Evolutionary conservation across 345 rosid genomes (phyloP).

Genomic region (Dovyalis caffra): DNA sequence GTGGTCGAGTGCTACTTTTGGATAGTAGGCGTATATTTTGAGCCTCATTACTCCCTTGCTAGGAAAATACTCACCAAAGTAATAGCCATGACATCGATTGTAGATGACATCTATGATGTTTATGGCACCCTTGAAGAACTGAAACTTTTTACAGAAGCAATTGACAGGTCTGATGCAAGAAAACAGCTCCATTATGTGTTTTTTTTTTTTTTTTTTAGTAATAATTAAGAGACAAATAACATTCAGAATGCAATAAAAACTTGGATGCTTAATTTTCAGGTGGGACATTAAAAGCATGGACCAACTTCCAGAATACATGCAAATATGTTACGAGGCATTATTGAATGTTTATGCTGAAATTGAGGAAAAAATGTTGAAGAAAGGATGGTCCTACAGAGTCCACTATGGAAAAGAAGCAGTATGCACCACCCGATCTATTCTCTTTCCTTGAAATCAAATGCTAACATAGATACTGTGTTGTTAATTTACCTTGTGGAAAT

Average conservation of each 20-base stretch:
- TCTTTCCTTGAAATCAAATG: background rate
- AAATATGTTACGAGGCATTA: background rate
- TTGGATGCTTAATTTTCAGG: background rate
- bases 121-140: constrained; percentile 45
- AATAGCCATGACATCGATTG: constrained; percentile 22
- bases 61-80: constrained; percentile 25
- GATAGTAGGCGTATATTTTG: constrained; percentile 28
- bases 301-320: background rate
- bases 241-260: too few relatives aligned
- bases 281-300: constrained; percentile 1
- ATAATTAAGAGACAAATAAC: too few relatives aligned
- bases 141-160: constrained; percentile 26
- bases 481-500: background rate
- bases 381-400: background rate
- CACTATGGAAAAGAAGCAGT: background rate
- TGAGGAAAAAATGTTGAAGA: background rate
- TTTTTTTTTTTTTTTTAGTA: too few relatives aligned
- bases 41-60: constrained; percentile 27
- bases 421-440: background rate
- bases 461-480: too few relatives aligned
- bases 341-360: background rate
- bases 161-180: constrained; percentile 24
- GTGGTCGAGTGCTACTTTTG: constrained; percentile 42
- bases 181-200: too few relatives aligned
- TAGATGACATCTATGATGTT: constrained; percentile 41